These are phyloP conservation scores for Graphium sp. DNA, from an alignment of 2,329 filamentous ascomycete species.

Conservation along the genomic window DNA sequence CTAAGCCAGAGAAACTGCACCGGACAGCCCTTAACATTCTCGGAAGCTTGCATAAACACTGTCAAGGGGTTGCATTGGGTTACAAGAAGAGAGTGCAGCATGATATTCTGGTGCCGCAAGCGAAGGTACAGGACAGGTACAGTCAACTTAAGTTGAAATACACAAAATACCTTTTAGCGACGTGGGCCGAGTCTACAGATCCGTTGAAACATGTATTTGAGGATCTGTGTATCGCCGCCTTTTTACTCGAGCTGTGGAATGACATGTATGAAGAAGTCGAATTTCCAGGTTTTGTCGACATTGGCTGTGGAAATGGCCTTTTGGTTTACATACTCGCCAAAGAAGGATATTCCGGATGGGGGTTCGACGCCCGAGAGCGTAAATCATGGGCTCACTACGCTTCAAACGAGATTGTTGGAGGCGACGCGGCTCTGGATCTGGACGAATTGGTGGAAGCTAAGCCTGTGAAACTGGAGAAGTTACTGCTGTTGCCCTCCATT, in stretches of 20 bases:
- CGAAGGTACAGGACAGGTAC: conserved; percentile 69
- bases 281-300: conserved; percentile 92
- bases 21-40: conserved; percentile 56
- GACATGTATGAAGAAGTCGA: conserved; percentile 49
- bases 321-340: conserved; percentile 65
- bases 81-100: conserved; percentile 74
- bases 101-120: conserved; percentile 64
- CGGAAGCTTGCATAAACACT: conserved; percentile 55
- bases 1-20: conserved; percentile 28
- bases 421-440: no score
- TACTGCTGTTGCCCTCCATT: conserved; percentile 30
- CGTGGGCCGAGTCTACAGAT: conserved; percentile 77
- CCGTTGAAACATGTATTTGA: conserved; percentile 90
- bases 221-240: conserved; percentile 78
- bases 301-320: conserved; percentile 89
- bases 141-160: conserved; percentile 64
- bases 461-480: conserved; percentile 25
- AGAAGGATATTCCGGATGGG: conserved; percentile 76
- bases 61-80: conserved; percentile 43
- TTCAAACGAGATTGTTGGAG: conserved; percentile 13
- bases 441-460: no score
- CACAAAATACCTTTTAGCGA: conserved; percentile 50
- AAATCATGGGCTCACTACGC: conserved; percentile 77
- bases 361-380: conserved; percentile 75
- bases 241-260: conserved; percentile 79